These are phyloP conservation scores for Vigna unguiculata DNA, from an alignment of 306 rosid species.

Conservation along the genomic window DNA sequence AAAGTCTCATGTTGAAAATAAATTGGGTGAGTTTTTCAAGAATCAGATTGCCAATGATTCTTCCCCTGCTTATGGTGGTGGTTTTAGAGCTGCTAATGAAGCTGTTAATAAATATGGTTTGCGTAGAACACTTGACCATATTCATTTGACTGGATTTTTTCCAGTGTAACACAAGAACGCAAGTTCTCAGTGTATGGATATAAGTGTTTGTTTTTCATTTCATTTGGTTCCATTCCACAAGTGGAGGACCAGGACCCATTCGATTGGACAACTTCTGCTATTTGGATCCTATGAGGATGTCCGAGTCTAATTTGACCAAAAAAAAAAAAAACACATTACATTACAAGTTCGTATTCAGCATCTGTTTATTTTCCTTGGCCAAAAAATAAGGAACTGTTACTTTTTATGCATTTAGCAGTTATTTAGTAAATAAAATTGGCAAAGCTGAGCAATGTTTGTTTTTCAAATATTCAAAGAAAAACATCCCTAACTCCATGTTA, in stretches of 20 bases:
- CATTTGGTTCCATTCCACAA: slow-evolving; percentile 30
- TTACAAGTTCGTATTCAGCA: neutral
- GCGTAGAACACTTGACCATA: slow-evolving; percentile 83
- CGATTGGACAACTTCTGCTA: slow-evolving; percentile 43
- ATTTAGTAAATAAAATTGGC: slow-evolving; percentile 18
- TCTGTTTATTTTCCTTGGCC: slow-evolving; percentile 5
- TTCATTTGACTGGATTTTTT: slow-evolving; percentile 72
- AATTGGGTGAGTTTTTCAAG: slow-evolving; percentile 89
- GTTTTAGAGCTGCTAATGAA: slow-evolving; percentile 87
- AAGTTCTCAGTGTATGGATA: slow-evolving; percentile 14
- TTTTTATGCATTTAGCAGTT: slow-evolving; percentile 17
- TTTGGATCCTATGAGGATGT: slow-evolving; percentile 44
- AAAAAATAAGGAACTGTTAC: neutral
- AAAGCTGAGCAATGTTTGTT: slow-evolving; percentile 28
- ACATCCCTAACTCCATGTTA: neutral
- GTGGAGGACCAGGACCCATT: slow-evolving; percentile 40
- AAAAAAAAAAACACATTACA: slow-evolving; percentile 36
- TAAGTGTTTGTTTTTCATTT: slow-evolving; percentile 9
- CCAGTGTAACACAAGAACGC: slow-evolving; percentile 59
- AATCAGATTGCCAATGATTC: slow-evolving; percentile 86
- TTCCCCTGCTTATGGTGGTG: slow-evolving; percentile 95
- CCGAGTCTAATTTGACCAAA: slow-evolving; percentile 45
- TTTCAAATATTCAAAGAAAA: neutral
- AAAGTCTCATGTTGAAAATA: slow-evolving; percentile 71
- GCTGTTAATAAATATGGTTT: slow-evolving; percentile 86